phyloP scores from a whole-genome alignment of 2,329 filamentous ascomycete species.

The Beauveria varroae region DNA sequence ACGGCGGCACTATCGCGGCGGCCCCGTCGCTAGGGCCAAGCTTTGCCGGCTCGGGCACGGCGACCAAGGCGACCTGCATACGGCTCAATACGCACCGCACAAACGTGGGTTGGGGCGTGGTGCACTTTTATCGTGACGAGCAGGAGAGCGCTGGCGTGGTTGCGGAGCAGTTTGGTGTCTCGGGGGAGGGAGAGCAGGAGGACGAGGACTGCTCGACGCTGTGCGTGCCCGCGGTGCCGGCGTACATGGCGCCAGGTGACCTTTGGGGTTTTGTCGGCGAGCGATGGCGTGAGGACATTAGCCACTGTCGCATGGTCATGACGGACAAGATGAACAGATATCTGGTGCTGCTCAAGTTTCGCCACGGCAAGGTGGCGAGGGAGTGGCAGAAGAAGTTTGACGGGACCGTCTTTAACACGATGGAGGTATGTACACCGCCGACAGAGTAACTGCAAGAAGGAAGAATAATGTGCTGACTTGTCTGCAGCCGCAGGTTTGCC shows the following conservation, averaged over 20 bases:
- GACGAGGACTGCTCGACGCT: slow-evolving; percentile 70
- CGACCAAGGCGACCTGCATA: slow-evolving; percentile 75
- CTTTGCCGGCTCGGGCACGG: slow-evolving; percentile 55
- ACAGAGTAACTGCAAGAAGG: not conserved
- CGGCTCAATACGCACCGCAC: slow-evolving; percentile 65
- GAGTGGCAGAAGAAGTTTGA: slow-evolving; percentile 84
- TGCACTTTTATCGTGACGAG: slow-evolving; percentile 85
- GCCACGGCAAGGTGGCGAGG: slow-evolving; percentile 63
- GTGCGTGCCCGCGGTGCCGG: slow-evolving; percentile 90
- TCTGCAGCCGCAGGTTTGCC: slow-evolving; percentile 77
- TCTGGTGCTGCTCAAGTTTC: slow-evolving; percentile 92
- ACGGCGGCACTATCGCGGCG: slow-evolving; percentile 33
- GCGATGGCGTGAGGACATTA: slow-evolving; percentile 75
- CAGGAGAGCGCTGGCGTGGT: slow-evolving; percentile 60
- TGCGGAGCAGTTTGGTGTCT: slow-evolving; percentile 14
- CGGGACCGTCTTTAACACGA: slow-evolving; percentile 84
- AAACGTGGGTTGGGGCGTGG: slow-evolving; percentile 82
- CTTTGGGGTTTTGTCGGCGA: slow-evolving; percentile 89
- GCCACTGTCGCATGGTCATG: slow-evolving; percentile 90
- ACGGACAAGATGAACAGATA: slow-evolving; percentile 85
- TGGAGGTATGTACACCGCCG: slow-evolving; percentile 55
- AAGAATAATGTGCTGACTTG: slow-evolving; percentile 14
- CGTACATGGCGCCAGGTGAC: slow-evolving; percentile 85
- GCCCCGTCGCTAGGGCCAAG: slow-evolving; percentile 47
- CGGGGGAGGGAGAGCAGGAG: slow-evolving; percentile 16